phyloP scores from a whole-genome alignment of 305 asterid species.

The Fraxinus sp. region DNA sequence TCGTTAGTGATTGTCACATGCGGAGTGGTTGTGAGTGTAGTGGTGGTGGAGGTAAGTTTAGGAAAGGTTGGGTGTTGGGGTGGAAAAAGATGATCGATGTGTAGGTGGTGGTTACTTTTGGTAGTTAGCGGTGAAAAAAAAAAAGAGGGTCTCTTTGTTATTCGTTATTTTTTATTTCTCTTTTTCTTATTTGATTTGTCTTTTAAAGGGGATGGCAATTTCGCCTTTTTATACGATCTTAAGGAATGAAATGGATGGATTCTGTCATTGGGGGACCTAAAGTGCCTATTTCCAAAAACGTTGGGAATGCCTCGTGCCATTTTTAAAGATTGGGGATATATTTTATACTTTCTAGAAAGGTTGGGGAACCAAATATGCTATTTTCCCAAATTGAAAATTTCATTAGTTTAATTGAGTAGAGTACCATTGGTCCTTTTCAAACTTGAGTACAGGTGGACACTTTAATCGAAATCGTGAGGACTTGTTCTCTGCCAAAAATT shows the following conservation, averaged over 20 bases:
- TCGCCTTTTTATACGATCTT: too few relatives aligned
- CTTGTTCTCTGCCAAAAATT: neutral
- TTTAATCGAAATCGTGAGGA: too few relatives aligned
- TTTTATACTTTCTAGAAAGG: neutral
- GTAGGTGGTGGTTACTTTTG: neutral
- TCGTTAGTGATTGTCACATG: neutral
- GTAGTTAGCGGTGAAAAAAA: neutral
- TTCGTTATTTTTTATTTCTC: neutral
- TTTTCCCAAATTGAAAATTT: neutral
- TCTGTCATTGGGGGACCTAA: too few relatives aligned
- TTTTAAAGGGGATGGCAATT: too few relatives aligned
- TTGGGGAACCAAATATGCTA: neutral
- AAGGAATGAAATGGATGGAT: too few relatives aligned
- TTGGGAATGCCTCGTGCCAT: neutral
- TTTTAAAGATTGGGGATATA: neutral
- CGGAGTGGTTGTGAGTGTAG: neutral
- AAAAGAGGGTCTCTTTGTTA: too few relatives aligned
- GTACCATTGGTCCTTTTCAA: neutral
- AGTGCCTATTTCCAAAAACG: neutral
- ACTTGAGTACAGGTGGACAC: neutral
- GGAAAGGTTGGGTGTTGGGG: neutral
- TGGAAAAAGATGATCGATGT: too few relatives aligned
- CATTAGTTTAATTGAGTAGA: neutral
- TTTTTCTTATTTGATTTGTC: too few relatives aligned
- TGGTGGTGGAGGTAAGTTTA: neutral